Base-by-base conservation (phyloP, 306 rosid species). In the Elaeagnus macrophylla region DNA sequence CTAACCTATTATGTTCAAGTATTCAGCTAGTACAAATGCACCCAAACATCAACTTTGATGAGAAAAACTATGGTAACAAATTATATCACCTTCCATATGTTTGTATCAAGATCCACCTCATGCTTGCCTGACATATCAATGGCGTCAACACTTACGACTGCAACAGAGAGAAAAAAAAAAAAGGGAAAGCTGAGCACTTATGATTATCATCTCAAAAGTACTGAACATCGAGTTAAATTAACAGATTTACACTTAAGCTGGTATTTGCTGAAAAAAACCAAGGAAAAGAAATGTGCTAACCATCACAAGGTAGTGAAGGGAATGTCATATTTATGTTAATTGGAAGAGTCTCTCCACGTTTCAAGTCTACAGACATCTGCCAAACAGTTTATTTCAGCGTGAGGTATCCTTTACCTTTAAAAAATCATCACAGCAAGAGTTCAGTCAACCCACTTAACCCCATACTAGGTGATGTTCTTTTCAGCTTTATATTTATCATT, bases 121-220 rank as follows among this genome's bases (percentile, higher is more conserved):
- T 91, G 99, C 80, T 84, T 91, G 56, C 99, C 99, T 11, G 99
- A 91, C 99, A 91, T 80, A 66, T 91, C 99, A 62, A 91, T 80
- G 19, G 96, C 95, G 55, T 91, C 99, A 11, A 91, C 95, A 75
- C 99, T 87, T 46, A 91, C 45, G 57, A 91, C 99, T 91, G 93
- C 20, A 60, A 57, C 47, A 73, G 15, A 70, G 17, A 69, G 11
- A 62, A 12, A 47, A 10, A 16, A 45, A 61, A 39, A n/a, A 2
- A 59, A 38, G n/a, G 15, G 32, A 25, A 25, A 25, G 32, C 7
- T 76, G 7, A 75, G 61, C 68, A 36, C 13, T 25, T 35, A 56
- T 55, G 20, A 25, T 56, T 32, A 69, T 48, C 38, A 35, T 8
- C 17, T 35, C 57, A 18, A 56, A 5, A 39, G 42, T 36, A 7